Evolutionary conservation across 2,329 filamentous ascomycete genomes (phyloP), one percentile per base, ranked within the genome.

Genomic region (Talaromyces sp.): DNA sequence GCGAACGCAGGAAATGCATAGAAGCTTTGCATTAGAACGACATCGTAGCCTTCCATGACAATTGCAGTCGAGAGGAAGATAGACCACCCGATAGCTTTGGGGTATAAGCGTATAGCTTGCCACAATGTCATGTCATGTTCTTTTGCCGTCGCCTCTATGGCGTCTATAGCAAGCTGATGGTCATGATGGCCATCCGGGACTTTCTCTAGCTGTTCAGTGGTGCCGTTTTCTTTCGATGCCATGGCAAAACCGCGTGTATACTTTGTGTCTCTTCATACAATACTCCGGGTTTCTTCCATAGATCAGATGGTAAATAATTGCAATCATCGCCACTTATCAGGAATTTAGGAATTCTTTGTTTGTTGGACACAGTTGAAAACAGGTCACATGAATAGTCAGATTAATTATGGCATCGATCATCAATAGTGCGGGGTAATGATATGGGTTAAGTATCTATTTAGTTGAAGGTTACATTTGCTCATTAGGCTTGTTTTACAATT

Each of bases 1-100:
- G 71, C 73, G 64, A 77, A 77, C 54, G 70, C 67, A 0, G 67
- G 66, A 51, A 75, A 75, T 62, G 67, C 74, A 75, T 84, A 92
- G 69, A 94, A 91, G 73, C 91, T 92, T 77, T 87, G 89, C 66
- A 93, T 84, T 55, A 95, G 77, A 66, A 84, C 87, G 58, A 94
- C 80, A 69, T 96, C 90, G 76, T 92, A 95, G 36, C 89, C 91
- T 73, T 96, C 91, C 91, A 96, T 96, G 66, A 84, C 85, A 67
- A 96, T 94, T 70, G 88, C 91, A 0, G 89, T 93, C 17, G 88
- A 93, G 72, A 96, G 92, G 59, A 95, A 78, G 53, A 96, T 68
- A 65, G 86, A 90, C 89, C 90, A 96, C 17, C 78, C 81, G 58
- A 95, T 86, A 21, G 91, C 91, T 77, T 95, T 93, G 58, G 90